Base-by-base conservation (phyloP, 2,329 filamentous ascomycete genomes). In the Ascochyta koolunga region DNA sequence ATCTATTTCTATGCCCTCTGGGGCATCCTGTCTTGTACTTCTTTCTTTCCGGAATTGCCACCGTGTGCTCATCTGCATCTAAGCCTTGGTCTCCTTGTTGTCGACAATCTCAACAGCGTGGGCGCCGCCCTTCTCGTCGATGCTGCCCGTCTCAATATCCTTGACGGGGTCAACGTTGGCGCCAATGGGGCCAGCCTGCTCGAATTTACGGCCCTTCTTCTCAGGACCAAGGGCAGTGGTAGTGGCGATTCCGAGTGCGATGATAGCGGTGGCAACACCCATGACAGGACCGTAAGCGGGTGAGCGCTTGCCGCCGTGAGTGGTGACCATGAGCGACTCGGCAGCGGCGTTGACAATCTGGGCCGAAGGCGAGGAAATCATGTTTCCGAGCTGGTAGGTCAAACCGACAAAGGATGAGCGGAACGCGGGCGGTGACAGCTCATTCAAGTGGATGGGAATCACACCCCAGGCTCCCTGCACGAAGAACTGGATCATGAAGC, bases 261-360 rank as follows among this genome's bases (percentile, higher is more conserved):
- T 91, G 62, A 93, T 92, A 1, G 86, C 89, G 2, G 89, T 92
- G 3, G 87, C 89, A 50, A 91, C 78, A 11, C 83, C 89, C 89
- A 91, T 93, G 15, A 84, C 84, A 0, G 87, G 89, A 0, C 89
- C 89, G 62, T 92, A 92, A 0, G 87, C 88, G 44, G 89, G 83
- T 1, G 86, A 88, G 3, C 69, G 71, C 50, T 85, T 71, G 3
- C 89, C 88, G 9, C 78, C 77, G 5, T 69, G 68, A 35, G 81
- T 78, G 0, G 73, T 84, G 39, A 91, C 78, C 31, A 66, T 62
- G 15, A 62, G 63, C 4, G 55, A 55, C 66, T 92, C 88, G 1
- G 89, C 81, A 44, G 92, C 81, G 11, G 87, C 88, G 56, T 91
- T 91, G 68, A 92, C 87, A 41, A 93, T 92, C 71, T 92, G 89